Base-by-base conservation (phyloP, 2,329 filamentous ascomycete species). In the Fusarium sp. region DNA sequence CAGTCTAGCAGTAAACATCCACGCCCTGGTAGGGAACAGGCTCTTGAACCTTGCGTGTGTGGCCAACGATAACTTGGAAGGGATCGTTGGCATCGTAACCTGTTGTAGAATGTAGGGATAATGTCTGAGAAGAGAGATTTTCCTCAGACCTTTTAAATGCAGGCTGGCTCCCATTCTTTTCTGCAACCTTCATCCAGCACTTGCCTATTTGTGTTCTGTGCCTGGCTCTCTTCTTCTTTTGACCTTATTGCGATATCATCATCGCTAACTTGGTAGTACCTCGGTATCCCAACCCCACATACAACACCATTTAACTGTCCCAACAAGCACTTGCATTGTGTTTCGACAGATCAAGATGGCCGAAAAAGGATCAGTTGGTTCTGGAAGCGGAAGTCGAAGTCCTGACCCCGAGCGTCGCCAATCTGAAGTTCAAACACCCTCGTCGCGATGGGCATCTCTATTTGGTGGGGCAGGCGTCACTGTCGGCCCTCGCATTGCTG, bases 401-500 rank as follows among this genome's bases (percentile, higher is more conserved):
- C 71, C 61, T 37, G 76, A 78, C 54, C 58, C 69, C 8, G 77
- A 78, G 52, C 70, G 72, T 34, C 54, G 63, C 44, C 37, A 58
- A 55, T 70, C 67, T 29, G 46, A 70, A 45, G 10, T 57, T 20
- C 69, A 69, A n/a, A 65, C 51, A 20, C 57, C 65, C 25, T 74
- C 77, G 22, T 76, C 77, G 2, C 70, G 74, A 65, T 76, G 76
- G 59, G 79, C 80, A 12, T 74, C 77, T 41, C 55, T 80, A 18
- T 83, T 83, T 55, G 82, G 82, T 42, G 82, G 82, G 30, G 65
- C 71, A 12, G 71, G 74, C 27, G 82, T 86, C 46, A 75, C 72
- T 42, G 78, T 88, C 51, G 86, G 86, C 2, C 85, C 83, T 61
- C 84, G 86, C 52, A 88, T 88, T 67, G 83, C 82, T 16, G 83